Conservation (phyloP, 371 early-diverging fungal genomes). For the Hamiltosporidium tvaerminnensis region DNA sequence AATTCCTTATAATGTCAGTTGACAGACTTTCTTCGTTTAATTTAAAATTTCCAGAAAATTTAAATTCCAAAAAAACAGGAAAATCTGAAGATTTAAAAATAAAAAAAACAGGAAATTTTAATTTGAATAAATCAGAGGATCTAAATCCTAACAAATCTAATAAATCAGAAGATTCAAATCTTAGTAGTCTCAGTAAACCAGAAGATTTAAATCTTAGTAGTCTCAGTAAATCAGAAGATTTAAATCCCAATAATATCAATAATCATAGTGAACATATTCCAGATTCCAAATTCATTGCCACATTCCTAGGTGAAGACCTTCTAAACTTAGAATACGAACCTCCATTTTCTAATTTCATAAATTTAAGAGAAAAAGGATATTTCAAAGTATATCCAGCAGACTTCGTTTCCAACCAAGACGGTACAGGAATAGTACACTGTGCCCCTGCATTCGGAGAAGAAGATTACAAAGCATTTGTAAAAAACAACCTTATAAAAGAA, state of each 20-base stretch:
- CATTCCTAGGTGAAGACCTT: constrained; percentile 65
- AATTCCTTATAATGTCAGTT: constrained; percentile 21
- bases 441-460: constrained; percentile 99
- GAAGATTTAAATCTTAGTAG: neutral
- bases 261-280: constrained; percentile 31
- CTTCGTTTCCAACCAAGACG: constrained; percentile 81
- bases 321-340: constrained; percentile 75
- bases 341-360: constrained; percentile 68
- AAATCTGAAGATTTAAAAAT: constrained; percentile 14
- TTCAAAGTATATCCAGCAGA: constrained; percentile 71
- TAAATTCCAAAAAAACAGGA: constrained; percentile 10
- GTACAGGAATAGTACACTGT: constrained; percentile 98
- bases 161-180: too few relatives aligned
- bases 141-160: too few relatives aligned
- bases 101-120: too few relatives aligned
- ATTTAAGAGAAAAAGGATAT: constrained; percentile 58
- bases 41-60: constrained; percentile 21
- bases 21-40: constrained; percentile 12
- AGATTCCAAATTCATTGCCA: constrained; percentile 65
- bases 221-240: neutral
- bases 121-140: too few relatives aligned
- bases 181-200: neutral
- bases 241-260: neutral
- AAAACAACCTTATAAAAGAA: constrained; percentile 66
- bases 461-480: constrained; percentile 86